Conservation (phyloP, 2,329 filamentous ascomycete species). For the Cercospora zeina region DNA sequence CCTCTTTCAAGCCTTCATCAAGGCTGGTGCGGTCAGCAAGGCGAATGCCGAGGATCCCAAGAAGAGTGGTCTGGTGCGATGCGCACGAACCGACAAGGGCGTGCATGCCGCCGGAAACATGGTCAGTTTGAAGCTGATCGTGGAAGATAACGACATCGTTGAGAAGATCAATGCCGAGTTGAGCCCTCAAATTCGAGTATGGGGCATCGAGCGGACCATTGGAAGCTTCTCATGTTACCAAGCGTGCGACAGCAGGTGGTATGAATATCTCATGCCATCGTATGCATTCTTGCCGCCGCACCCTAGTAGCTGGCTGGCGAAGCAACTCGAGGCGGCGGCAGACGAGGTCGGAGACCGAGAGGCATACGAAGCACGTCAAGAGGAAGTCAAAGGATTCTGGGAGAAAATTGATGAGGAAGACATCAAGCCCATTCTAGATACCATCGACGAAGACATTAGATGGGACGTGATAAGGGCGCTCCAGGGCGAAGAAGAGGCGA, state of each 20-base stretch:
- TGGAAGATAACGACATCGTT: constrained; percentile 85
- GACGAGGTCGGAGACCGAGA: constrained; percentile 72
- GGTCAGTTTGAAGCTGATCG: constrained; percentile 91
- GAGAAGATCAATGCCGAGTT: constrained; percentile 86
- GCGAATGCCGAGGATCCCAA: constrained; percentile 95
- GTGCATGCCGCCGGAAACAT: constrained; percentile 96
- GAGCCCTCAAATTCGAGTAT: constrained; percentile 86
- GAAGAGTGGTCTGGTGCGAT: constrained; percentile 91
- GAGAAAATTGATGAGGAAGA: constrained; percentile 74
- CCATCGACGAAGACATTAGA: constrained; percentile 63
- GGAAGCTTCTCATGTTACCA: constrained; percentile 94
- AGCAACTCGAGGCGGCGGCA: constrained; percentile 75
- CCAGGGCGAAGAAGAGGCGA: constrained; percentile 46
- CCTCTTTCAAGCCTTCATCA: constrained; percentile 86
- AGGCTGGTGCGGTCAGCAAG: constrained; percentile 90
- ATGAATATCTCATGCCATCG: constrained; percentile 94
- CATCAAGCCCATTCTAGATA: constrained; percentile 66
- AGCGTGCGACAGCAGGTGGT: constrained; percentile 90
- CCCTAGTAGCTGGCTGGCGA: constrained; percentile 80
- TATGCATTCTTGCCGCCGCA: constrained; percentile 92
- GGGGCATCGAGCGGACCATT: constrained; percentile 87
- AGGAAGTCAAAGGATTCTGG: constrained; percentile 82
- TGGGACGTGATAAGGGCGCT: constrained; percentile 64
- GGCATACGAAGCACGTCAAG: constrained; percentile 66
- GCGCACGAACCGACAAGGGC: constrained; percentile 94